phyloP scores from a whole-genome alignment of 176 grass and related monocot species.

The Pharus latifolius region DNA sequence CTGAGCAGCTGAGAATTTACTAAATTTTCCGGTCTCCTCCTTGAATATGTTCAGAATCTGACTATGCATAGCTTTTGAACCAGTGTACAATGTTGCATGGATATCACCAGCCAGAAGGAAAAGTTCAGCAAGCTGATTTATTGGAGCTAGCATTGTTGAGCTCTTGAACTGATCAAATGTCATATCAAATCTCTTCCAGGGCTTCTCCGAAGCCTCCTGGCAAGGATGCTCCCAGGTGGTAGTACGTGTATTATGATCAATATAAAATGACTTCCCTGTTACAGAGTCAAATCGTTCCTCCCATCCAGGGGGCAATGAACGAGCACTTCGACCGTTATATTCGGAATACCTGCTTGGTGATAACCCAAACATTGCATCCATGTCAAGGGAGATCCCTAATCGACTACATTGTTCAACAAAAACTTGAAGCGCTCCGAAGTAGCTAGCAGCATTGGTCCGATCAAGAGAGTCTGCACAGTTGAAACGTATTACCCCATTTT shows the following conservation, averaged over 20 bases:
- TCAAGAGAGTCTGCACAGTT: constrained; percentile 99
- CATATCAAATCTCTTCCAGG: constrained; percentile 98
- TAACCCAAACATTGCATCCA: constrained; percentile 56
- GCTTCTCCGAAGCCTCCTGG: constrained; percentile 58
- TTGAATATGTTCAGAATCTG: constrained; percentile 98
- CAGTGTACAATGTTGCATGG: constrained; percentile 98
- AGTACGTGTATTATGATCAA: constrained; percentile 82
- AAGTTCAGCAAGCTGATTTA: constrained; percentile 89
- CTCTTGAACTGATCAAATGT: constrained; percentile 89
- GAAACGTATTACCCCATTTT: constrained; percentile 95
- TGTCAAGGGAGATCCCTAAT: constrained; percentile 69
- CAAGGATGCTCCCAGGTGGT: constrained; percentile 94
- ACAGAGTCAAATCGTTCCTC: constrained; percentile 90
- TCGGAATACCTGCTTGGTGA: constrained; percentile 49
- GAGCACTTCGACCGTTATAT: constrained; percentile 29
- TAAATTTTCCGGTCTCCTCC: constrained; percentile 79
- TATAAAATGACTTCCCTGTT: constrained; percentile 87
- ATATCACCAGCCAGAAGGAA: constrained; percentile 96
- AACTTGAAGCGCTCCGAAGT: constrained; percentile 95
- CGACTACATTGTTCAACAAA: constrained; percentile 95
- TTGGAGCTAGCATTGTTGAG: constrained; percentile 75
- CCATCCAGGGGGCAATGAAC: constrained; percentile 80
- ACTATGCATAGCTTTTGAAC: constrained; percentile 99
- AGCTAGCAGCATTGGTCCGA: constrained; percentile 97
- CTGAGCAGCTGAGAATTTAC: constrained; percentile 93